phyloP scores from a whole-genome alignment of 257 asterid genomes.

The Scutellaria minor region DNA sequence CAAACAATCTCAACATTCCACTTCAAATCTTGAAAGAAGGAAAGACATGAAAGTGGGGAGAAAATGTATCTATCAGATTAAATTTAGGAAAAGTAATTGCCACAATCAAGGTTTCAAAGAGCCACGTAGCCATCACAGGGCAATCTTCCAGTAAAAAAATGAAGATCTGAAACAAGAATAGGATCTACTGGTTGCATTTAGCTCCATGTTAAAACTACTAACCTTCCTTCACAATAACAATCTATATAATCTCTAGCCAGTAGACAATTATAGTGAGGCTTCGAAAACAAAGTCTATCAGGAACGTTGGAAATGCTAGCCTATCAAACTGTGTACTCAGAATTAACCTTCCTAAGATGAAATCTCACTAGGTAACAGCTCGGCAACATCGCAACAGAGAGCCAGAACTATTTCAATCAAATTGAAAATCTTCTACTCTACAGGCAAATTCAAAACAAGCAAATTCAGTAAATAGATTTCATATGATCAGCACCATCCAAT shows the following conservation, averaged over 20 bases:
- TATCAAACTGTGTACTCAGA: neutral
- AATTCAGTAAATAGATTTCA: neutral
- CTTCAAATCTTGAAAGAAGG: neutral
- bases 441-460: neutral
- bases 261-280: neutral
- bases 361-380: neutral
- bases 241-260: conserved; percentile 10
- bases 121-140: neutral
- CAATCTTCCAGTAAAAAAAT: conserved; percentile 6
- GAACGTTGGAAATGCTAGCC: conserved; percentile 2
- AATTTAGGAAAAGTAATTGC: neutral
- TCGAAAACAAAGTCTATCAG: neutral
- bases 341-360: neutral
- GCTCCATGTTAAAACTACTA: neutral
- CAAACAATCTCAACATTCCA: conserved; percentile 4
- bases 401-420: neutral
- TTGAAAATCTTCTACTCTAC: neutral
- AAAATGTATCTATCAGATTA: neutral
- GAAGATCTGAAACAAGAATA: conserved; percentile 4
- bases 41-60: neutral
- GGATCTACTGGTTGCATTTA: neutral
- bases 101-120: neutral
- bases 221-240: neutral
- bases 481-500: neutral
- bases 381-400: neutral